Base-by-base conservation (phyloP, 2,329 filamentous ascomycete species). In the Diaporthe ilicicola region DNA sequence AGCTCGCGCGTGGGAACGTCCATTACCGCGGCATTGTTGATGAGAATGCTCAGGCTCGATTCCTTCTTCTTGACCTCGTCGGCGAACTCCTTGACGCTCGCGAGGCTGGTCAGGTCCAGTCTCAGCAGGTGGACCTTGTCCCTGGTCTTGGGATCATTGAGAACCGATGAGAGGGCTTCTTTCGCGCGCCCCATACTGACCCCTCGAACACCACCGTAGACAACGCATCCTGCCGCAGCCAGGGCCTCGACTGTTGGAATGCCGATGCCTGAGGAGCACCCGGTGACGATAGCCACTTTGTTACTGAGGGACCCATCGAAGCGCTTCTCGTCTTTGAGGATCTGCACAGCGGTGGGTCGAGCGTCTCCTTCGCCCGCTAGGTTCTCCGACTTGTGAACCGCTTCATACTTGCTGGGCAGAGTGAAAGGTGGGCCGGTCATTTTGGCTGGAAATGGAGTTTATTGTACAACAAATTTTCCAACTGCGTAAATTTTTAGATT, bases 21-120 rank as follows among this genome's bases (percentile, higher is more conserved):
- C 80, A 87, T 85, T 46, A 88, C 79, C 10, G 82, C 84, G 0
- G 81, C 84, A 72, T 85, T 86, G 77, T 79, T 80, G 77, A 86
- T 77, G 29, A 87, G 74, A 13, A 76, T 69, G 65, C 70, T 75
- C 64, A 80, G 27, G 44, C 73, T 73, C 53, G 74, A 70, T 17
- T 67, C 74, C 51, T 69, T 61, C 61, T 76, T 76, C 42, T 64
- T 72, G 69, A 82, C 77, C 19, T 77, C 76, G n/a, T 76, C 76
- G 12, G 79, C 79, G 22, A 75, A 79, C 0, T 73, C 71, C 27
- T 80, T 78, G 24, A 83, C 77, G 54, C 74, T 82, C 24, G 76
- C 74, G 15, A 84, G 76, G 37, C 72, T 75, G 0, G 70, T 72
- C 22, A 76, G 72, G 51, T 80, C 79, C 70, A 79, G 76, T 1